Evolutionary conservation across 768 basidiomycete species (phyloP).

Genomic region (Tylopilus balloui): DNA sequence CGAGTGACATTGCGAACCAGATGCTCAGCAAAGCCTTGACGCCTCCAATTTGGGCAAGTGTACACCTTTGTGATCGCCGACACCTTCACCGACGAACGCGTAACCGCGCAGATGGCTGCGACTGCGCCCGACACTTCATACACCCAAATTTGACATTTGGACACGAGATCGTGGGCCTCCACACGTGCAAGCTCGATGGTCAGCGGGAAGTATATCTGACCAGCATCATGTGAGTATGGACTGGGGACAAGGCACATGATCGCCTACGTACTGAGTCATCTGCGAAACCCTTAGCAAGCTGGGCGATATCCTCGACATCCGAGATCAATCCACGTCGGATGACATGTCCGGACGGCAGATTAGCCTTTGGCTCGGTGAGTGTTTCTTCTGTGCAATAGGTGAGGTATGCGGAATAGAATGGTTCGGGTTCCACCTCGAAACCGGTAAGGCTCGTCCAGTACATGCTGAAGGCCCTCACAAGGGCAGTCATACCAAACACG

Average conservation of each 20-base stretch:
- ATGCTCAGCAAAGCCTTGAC: slow-evolving; percentile 46
- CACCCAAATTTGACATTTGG: slow-evolving; percentile 49
- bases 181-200: slow-evolving; percentile 34
- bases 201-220: slow-evolving; percentile 46
- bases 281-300: slow-evolving; percentile 49
- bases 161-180: slow-evolving; percentile 46
- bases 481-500: slow-evolving; percentile 41
- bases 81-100: slow-evolving; percentile 46
- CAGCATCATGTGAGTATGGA: slow-evolving; percentile 3
- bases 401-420: slow-evolving; percentile 49
- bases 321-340: slow-evolving; percentile 36
- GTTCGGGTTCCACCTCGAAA: slow-evolving; percentile 35
- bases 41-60: slow-evolving; percentile 43
- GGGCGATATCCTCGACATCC: slow-evolving; percentile 40
- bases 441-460: slow-evolving; percentile 43
- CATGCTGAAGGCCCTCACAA: slow-evolving; percentile 41
- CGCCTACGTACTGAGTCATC: slow-evolving; percentile 43
- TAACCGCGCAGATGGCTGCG: slow-evolving; percentile 51
- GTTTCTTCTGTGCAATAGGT: slow-evolving; percentile 41
- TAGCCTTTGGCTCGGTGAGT: slow-evolving; percentile 24
- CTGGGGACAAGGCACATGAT: not conserved
- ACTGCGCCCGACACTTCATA: slow-evolving; percentile 41
- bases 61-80: slow-evolving; percentile 58
- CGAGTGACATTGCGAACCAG: slow-evolving; percentile 46
- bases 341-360: slow-evolving; percentile 32